Conservation (phyloP, 176 grass and related monocot species). For the Oryza glaberrima region DNA sequence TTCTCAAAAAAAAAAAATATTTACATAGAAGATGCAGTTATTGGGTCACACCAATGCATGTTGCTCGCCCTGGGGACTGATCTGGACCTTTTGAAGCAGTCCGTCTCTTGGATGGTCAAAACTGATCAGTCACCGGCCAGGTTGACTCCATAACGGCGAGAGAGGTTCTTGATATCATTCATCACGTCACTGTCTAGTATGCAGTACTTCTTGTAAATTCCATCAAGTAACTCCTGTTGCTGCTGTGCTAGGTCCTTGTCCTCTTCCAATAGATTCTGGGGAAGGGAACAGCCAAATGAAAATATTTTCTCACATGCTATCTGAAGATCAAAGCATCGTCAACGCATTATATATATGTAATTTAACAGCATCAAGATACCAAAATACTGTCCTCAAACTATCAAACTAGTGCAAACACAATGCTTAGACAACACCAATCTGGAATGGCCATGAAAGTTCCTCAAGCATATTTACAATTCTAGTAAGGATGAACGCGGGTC, state of each 20-base stretch:
- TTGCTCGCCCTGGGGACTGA: background rate
- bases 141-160: constrained; percentile 48
- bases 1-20: background rate
- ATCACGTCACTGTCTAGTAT: constrained; percentile 46
- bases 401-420: background rate
- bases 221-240: constrained; percentile 51
- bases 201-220: constrained; percentile 51
- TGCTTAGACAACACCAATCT: constrained; percentile 2
- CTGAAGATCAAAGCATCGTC: background rate
- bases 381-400: background rate
- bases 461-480: background rate
- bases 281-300: background rate
- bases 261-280: constrained; percentile 58
- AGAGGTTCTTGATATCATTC: constrained; percentile 39
- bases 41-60: background rate
- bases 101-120: background rate
- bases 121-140: constrained; percentile 38
- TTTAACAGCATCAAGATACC: constrained; percentile 16
- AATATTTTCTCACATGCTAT: background rate
- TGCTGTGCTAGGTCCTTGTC: constrained; percentile 53
- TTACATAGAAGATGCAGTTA: constrained; percentile 6
- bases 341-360: background rate
- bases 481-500: background rate
- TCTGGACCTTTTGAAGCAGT: background rate
- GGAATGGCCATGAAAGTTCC: background rate